Conservation (phyloP, 2,329 filamentous ascomycete species). For the Claviceps sp. region DNA sequence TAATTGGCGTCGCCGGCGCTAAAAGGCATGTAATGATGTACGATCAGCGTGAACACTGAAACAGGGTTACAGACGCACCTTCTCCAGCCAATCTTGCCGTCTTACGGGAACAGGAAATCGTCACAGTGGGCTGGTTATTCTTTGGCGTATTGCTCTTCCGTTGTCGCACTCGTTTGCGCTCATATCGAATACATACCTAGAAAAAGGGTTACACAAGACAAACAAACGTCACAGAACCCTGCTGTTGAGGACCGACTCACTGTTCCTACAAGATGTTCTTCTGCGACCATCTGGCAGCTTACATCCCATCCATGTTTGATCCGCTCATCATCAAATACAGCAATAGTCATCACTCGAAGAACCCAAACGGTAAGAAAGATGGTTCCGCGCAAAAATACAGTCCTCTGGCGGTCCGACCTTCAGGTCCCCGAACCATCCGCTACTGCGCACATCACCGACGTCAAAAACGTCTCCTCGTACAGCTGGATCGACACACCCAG, state of each 20-base stretch:
- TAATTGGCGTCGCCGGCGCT: not conserved
- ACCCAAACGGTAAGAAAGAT: not conserved
- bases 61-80: too few relatives aligned
- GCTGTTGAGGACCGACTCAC: too few relatives aligned
- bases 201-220: too few relatives aligned
- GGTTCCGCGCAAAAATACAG: not conserved
- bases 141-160: too few relatives aligned
- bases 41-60: too few relatives aligned
- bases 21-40: not conserved
- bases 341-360: not conserved
- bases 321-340: not conserved
- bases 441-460: constrained; percentile 19
- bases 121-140: too few relatives aligned
- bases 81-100: too few relatives aligned
- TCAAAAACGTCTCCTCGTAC: constrained; percentile 32
- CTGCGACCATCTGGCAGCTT: not conserved
- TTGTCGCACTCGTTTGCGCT: too few relatives aligned
- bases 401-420: not conserved
- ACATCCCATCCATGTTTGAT: not conserved
- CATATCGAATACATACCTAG: too few relatives aligned
- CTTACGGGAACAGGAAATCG: too few relatives aligned
- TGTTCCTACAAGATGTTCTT: too few relatives aligned
- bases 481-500: constrained; percentile 30
- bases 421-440: not conserved
- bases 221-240: too few relatives aligned